A percentile compares a stretch with the other conserved stretches of the same genome.
These are phyloP conservation scores for Apiospora saccharicola DNA, from an alignment of 2,329 filamentous ascomycete genomes.

Conservation along the genomic window DNA sequence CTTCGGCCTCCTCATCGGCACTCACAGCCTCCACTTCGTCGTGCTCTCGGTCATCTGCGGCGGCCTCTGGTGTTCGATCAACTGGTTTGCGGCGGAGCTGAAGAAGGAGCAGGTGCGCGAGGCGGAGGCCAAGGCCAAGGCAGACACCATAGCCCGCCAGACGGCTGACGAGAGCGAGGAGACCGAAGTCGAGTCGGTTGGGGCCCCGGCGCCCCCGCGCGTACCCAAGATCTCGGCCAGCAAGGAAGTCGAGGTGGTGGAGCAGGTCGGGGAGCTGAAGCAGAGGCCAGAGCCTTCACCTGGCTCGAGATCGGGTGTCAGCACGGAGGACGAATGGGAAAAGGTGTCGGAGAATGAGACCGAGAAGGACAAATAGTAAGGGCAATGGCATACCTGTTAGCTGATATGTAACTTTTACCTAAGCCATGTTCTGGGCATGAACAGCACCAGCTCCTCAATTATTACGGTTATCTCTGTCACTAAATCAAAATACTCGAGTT, in stretches of 20 bases:
- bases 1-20: slow-evolving; percentile 76
- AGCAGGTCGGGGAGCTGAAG: slow-evolving; percentile 57
- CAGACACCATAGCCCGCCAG: slow-evolving; percentile 44
- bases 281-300: slow-evolving; percentile 49
- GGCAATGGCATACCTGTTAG: not conserved
- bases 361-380: slow-evolving; percentile 61
- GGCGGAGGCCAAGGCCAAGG: slow-evolving; percentile 50
- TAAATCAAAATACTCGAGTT: not conserved
- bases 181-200: slow-evolving; percentile 57
- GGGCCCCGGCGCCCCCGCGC: slow-evolving; percentile 33
- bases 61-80: slow-evolving; percentile 91
- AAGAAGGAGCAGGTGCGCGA: slow-evolving; percentile 53
- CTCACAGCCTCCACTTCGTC: slow-evolving; percentile 87
- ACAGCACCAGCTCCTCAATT: not conserved
- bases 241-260: slow-evolving; percentile 53
- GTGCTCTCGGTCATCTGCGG: slow-evolving; percentile 80
- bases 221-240: slow-evolving; percentile 39
- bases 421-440: slow-evolving; percentile 15
- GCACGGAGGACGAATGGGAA: slow-evolving; percentile 98
- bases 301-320: slow-evolving; percentile 64
- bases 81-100: slow-evolving; percentile 88
- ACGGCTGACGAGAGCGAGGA: slow-evolving; percentile 53
- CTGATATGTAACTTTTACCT: slow-evolving; percentile 11
- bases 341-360: slow-evolving; percentile 81
- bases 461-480: not conserved